Conservation (phyloP, 2,329 filamentous ascomycete species). For the Ophiostoma sp. region DNA sequence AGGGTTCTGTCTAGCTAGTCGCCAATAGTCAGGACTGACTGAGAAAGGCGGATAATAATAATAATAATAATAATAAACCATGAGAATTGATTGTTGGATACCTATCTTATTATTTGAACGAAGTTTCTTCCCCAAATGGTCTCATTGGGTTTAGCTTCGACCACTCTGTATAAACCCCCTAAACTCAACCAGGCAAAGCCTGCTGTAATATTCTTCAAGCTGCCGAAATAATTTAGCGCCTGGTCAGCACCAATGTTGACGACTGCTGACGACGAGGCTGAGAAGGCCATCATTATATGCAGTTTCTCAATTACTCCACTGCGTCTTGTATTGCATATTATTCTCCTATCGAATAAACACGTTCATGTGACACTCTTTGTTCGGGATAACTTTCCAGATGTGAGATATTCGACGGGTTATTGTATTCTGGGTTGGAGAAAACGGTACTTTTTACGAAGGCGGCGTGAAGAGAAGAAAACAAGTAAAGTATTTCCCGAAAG, state of each 20-base stretch:
- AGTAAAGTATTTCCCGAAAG: background rate
- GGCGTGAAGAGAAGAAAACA: background rate
- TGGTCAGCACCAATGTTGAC: background rate
- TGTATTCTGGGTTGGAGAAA: background rate
- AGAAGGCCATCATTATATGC: background rate
- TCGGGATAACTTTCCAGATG: background rate
- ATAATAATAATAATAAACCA: too few species aligned
- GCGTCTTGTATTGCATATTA: too few species aligned
- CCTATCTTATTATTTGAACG: too few species aligned
- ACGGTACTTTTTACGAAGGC: background rate
- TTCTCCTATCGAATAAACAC: too few species aligned
- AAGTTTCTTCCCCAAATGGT: too few species aligned
- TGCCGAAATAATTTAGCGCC: background rate
- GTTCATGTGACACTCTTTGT: background rate
- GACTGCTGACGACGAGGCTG: background rate
- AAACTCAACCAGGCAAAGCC: background rate
- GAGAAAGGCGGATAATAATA: too few species aligned
- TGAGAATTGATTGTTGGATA: too few species aligned
- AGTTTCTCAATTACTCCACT: background rate
- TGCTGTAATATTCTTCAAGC: background rate
- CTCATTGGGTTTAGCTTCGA: too few species aligned
- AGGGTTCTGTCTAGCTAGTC: too few species aligned
- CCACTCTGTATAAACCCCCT: background rate
- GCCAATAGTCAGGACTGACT: too few species aligned
- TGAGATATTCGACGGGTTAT: background rate